Evolutionary conservation across 768 basidiomycete species (phyloP).

Genomic region (Lentinula sp.): DNA sequence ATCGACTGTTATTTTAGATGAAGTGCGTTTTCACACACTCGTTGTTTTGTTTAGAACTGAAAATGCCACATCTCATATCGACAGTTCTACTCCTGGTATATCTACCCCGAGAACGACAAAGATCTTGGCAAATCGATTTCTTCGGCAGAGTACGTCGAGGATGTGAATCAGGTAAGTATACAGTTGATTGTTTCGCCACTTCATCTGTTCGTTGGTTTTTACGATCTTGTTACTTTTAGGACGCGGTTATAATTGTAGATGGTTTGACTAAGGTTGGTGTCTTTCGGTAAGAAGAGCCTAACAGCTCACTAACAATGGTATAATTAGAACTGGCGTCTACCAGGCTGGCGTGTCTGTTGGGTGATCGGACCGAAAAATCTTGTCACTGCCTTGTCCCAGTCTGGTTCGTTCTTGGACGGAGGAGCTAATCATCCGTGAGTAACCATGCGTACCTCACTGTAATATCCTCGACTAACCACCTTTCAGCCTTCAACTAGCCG

Average conservation of each 20-base stretch:
- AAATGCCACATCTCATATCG: slow-evolving; percentile 1
- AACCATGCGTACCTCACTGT: neutral
- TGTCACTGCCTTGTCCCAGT: slow-evolving; percentile 87
- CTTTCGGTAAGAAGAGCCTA: neutral
- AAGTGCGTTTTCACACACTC: slow-evolving; percentile 35
- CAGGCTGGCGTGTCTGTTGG: slow-evolving; percentile 94
- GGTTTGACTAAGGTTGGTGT: slow-evolving; percentile 78
- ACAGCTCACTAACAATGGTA: neutral
- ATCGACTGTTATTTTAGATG: slow-evolving; percentile 81
- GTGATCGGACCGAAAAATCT: slow-evolving; percentile 88
- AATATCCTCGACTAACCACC: neutral
- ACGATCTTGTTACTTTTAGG: slow-evolving; percentile 28
- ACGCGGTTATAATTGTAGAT: slow-evolving; percentile 81
- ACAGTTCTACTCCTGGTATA: slow-evolving; percentile 94
- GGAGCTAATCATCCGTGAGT: slow-evolving; percentile 90
- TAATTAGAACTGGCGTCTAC: slow-evolving; percentile 86
- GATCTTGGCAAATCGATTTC: slow-evolving; percentile 78
- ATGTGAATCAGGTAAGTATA: slow-evolving; percentile 64
- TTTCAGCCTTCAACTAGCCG: slow-evolving; percentile 76
- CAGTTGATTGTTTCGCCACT: neutral
- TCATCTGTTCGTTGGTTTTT: neutral
- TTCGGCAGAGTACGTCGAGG: slow-evolving; percentile 77
- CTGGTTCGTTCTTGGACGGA: slow-evolving; percentile 84
- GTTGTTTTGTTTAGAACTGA: no score
- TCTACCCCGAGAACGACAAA: slow-evolving; percentile 73